Evolutionary conservation across 306 rosid species (phyloP).

Genomic region (Prunus campanulata): DNA sequence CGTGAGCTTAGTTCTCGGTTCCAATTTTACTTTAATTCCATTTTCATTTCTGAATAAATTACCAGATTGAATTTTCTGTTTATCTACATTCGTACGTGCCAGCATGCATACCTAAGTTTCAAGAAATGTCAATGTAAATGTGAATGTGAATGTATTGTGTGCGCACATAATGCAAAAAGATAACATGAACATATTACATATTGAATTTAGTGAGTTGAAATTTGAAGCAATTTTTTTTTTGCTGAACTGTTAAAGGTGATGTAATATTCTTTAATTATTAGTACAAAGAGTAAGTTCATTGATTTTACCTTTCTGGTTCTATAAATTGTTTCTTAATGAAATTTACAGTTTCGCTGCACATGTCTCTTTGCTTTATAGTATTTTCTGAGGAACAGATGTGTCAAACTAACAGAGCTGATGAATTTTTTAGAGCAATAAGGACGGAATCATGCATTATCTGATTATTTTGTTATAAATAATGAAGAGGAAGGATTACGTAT

Average conservation of each 20-base stretch:
- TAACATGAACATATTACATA: neutral
- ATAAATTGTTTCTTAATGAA: neutral
- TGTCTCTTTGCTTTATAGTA: neutral
- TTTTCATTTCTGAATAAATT: neutral
- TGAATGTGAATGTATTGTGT: neutral
- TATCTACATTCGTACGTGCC: neutral
- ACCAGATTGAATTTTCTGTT: neutral
- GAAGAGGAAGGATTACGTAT: neutral
- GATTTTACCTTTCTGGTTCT: neutral
- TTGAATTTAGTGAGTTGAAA: too few species aligned
- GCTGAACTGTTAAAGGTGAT: neutral
- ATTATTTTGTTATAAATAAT: neutral
- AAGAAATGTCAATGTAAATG: neutral
- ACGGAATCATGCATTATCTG: neutral
- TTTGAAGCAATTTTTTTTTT: neutral
- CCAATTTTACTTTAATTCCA: neutral
- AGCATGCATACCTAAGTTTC: neutral
- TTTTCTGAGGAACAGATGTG: neutral
- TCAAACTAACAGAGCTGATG: neutral
- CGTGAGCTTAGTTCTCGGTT: neutral
- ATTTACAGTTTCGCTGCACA: neutral
- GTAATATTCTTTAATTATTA: neutral
- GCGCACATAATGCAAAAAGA: neutral
- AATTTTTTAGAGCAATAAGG: neutral
- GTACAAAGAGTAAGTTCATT: neutral